Evolutionary conservation across 306 rosid genomes (phyloP).

Genomic region (Dalbergia oliveri): DNA sequence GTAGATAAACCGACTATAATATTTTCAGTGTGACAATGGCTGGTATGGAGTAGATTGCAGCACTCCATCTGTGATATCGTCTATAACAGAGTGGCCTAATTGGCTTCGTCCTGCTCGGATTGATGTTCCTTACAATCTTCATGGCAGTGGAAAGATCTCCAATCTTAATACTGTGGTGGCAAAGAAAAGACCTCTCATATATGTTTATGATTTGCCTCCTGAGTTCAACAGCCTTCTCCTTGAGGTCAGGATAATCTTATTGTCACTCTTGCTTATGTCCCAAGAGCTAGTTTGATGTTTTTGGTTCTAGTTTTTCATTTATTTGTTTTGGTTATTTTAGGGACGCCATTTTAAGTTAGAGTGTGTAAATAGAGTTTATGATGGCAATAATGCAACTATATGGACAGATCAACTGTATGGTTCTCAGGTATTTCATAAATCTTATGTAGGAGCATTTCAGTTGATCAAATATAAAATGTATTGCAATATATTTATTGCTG

Average conservation of each 20-base stretch:
- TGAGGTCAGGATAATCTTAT: conserved; percentile 70
- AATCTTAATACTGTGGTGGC: conserved; percentile 68
- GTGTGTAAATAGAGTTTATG: conserved; percentile 91
- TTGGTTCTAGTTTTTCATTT: conserved; percentile 3
- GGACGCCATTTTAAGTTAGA: conserved; percentile 92
- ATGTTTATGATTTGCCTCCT: conserved; percentile 89
- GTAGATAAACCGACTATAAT: conserved; percentile 50
- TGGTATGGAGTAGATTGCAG: conserved; percentile 99
- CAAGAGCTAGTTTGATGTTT: conserved; percentile 39
- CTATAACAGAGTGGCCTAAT: conserved; percentile 86
- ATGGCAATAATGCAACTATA: conserved; percentile 67
- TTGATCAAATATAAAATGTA: conserved; percentile 23
- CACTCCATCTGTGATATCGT: conserved; percentile 74
- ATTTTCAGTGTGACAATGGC: conserved; percentile 84
- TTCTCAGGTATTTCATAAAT: conserved; percentile 75
- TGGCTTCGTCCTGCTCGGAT: conserved; percentile 93
- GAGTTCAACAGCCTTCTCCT: conserved; percentile 88
- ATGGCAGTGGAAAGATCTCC: conserved; percentile 47
- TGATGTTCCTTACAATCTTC: conserved; percentile 64
- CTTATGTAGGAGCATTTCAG: conserved; percentile 30
- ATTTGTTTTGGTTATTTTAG: conserved; percentile 54
- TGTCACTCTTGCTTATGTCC: conserved; percentile 39
- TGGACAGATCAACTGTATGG: conserved; percentile 93
- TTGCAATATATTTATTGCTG: conserved; percentile 40
- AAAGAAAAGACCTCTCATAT: conserved; percentile 93